A percentile compares a stretch with the other conserved stretches of the same genome.
Evolutionary conservation across 2,329 filamentous ascomycete species (phyloP).

Genomic region (Sodiomyces alkalinus): DNA sequence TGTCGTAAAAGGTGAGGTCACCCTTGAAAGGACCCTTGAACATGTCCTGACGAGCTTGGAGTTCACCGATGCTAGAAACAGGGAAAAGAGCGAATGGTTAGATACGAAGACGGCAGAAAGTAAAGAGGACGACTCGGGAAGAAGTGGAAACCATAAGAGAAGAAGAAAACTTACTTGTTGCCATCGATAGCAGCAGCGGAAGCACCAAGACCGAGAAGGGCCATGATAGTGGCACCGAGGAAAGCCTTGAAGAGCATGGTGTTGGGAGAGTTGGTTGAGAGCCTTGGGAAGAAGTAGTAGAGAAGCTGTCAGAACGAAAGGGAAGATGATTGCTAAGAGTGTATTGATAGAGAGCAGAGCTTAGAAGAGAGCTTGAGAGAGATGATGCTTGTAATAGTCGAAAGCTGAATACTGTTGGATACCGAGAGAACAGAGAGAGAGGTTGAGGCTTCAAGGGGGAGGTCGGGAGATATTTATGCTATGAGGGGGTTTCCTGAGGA

Average conservation of each 20-base stretch:
- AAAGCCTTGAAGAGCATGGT: background rate
- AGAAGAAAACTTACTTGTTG: slow-evolving; percentile 16
- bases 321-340: no score
- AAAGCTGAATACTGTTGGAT: no score
- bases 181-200: slow-evolving; percentile 10
- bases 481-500: no score
- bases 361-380: no score
- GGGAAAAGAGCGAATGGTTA: background rate
- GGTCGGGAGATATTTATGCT: no score
- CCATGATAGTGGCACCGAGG: background rate
- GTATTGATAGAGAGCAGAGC: no score
- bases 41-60: slow-evolving; percentile 3
- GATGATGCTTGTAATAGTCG: no score
- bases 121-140: background rate
- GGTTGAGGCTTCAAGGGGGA: no score
- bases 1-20: slow-evolving; percentile 5
- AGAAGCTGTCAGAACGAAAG: no score
- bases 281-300: no score
- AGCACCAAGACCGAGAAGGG: slow-evolving; percentile 1
- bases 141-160: background rate
- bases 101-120: background rate
- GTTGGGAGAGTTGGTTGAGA: no score
- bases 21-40: slow-evolving; percentile 1
- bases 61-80: background rate
- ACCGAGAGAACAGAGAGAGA: no score